These are phyloP conservation scores for Chlorella variabilis DNA, from an alignment of 163 green algal species.

Conservation along the genomic window DNA sequence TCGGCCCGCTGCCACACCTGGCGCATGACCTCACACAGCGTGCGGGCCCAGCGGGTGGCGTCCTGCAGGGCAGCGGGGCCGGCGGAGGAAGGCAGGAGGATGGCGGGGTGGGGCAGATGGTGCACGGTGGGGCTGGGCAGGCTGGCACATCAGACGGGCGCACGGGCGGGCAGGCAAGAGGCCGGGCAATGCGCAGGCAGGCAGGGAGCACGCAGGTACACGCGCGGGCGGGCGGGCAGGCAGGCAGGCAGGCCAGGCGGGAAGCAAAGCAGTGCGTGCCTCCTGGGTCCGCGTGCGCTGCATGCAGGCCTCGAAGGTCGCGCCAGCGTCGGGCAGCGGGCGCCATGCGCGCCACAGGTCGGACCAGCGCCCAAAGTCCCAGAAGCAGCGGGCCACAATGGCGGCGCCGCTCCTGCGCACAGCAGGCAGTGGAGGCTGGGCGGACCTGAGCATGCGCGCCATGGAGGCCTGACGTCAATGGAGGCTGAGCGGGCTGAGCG, in stretches of 20 bases:
- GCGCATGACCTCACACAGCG: slow-evolving; percentile 54
- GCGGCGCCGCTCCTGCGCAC: slow-evolving; percentile 19
- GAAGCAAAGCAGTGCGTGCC: no score
- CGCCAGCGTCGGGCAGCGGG: slow-evolving; percentile 1
- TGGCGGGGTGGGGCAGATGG: no score
- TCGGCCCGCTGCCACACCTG: slow-evolving; percentile 32
- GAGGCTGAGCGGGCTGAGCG: no score
- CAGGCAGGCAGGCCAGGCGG: no score
- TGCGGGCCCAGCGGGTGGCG: slow-evolving; percentile 55
- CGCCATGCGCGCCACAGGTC: slow-evolving; percentile 60
- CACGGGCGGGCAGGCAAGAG: background rate
- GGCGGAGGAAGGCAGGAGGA: no score
- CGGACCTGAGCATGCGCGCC: background rate
- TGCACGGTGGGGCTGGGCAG: no score
- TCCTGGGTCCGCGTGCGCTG: background rate
- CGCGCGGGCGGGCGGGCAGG: background rate
- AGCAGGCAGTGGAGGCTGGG: background rate
- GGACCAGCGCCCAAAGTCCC: slow-evolving; percentile 71
- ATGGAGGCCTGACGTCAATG: no score
- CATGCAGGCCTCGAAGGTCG: slow-evolving; percentile 41
- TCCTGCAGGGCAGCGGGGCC: slow-evolving; percentile 37
- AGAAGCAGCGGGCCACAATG: slow-evolving; percentile 57
- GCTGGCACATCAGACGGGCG: no score
- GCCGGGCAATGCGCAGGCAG: no score
- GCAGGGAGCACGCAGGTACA: background rate